Evolutionary conservation across 345 rosid genomes (phyloP).

Genomic region (Melastoma malabathricum): DNA sequence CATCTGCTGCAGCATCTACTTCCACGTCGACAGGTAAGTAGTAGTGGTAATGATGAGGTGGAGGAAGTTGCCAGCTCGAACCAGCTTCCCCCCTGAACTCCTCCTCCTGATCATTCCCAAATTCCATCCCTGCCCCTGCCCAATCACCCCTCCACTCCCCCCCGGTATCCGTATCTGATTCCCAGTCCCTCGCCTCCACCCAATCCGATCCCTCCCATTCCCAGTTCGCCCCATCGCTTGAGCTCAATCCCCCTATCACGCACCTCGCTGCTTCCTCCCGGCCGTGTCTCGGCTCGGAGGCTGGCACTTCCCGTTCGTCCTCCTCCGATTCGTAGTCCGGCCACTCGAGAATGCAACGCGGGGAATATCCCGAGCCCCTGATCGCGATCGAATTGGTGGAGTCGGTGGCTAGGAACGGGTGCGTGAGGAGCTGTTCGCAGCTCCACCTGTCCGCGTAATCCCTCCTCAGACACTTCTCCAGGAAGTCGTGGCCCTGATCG

Average conservation of each 20-base stretch:
- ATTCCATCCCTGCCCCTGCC: constrained; percentile 8
- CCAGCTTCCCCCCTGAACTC: neutral
- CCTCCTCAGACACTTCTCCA: constrained; percentile 43
- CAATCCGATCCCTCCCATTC: constrained; percentile 36
- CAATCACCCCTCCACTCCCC: constrained; percentile 10
- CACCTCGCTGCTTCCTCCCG: constrained; percentile 6
- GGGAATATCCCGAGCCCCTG: constrained; percentile 28
- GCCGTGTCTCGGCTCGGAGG: neutral
- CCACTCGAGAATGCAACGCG: constrained; percentile 65
- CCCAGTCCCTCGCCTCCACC: constrained; percentile 21
- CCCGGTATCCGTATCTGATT: constrained; percentile 7
- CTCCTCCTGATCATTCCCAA: constrained; percentile 3
- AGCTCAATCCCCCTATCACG: constrained; percentile 30
- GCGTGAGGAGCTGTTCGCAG: constrained; percentile 54
- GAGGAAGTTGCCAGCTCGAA: neutral
- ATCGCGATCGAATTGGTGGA: neutral
- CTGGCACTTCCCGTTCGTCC: constrained; percentile 7
- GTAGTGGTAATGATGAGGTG: too few relatives aligned
- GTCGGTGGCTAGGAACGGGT: constrained; percentile 38
- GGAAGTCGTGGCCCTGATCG: constrained; percentile 43
- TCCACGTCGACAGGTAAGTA: too few relatives aligned
- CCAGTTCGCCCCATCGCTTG: constrained; percentile 28
- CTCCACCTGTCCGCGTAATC: constrained; percentile 48
- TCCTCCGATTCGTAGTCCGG: constrained; percentile 32
- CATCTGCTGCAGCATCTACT: too few relatives aligned